Evolutionary conservation across 805 yeast genomes (phyloP).

Genomic region (Jamesozyma gamospora): DNA sequence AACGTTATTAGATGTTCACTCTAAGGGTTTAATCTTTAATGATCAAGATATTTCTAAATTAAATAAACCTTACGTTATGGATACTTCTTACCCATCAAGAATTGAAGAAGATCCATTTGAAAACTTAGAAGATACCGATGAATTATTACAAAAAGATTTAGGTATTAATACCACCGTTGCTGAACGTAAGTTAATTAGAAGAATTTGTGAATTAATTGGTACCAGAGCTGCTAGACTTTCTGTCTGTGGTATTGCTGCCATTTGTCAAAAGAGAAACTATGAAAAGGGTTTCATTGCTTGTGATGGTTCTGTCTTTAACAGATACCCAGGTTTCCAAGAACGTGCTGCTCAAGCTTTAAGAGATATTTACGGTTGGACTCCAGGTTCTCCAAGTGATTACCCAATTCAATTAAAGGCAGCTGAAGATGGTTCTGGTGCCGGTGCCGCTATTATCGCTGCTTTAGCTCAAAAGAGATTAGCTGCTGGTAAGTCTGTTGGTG

Average conservation of each 20-base stretch:
- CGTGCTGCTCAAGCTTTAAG: slow-evolving; percentile 81
- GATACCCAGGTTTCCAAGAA: slow-evolving; percentile 83
- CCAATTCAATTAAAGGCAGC: slow-evolving; percentile 86
- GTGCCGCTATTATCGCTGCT: slow-evolving; percentile 97
- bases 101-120: slow-evolving; percentile 86
- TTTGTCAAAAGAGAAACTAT: slow-evolving; percentile 76
- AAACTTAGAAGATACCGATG: slow-evolving; percentile 66
- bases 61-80: slow-evolving; percentile 60
- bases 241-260: slow-evolving; percentile 91
- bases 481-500: slow-evolving; percentile 62
- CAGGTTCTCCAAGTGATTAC: slow-evolving; percentile 38
- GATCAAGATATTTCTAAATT: slow-evolving; percentile 59
- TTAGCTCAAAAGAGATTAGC: slow-evolving; percentile 72
- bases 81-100: slow-evolving; percentile 78
- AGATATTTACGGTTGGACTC: slow-evolving; percentile 78
- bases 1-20: slow-evolving; percentile 60
- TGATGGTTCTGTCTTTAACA: slow-evolving; percentile 92
- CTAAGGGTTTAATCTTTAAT: slow-evolving; percentile 56
- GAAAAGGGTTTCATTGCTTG: slow-evolving; percentile 82
- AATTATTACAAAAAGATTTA: slow-evolving; percentile 50
- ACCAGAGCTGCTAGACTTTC: slow-evolving; percentile 88
- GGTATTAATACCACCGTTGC: slow-evolving; percentile 56
- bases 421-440: slow-evolving; percentile 97
- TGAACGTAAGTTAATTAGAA: slow-evolving; percentile 76
- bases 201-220: slow-evolving; percentile 78